Base-by-base conservation (phyloP, 2,329 filamentous ascomycete species). In the Talaromyces islandicus region DNA sequence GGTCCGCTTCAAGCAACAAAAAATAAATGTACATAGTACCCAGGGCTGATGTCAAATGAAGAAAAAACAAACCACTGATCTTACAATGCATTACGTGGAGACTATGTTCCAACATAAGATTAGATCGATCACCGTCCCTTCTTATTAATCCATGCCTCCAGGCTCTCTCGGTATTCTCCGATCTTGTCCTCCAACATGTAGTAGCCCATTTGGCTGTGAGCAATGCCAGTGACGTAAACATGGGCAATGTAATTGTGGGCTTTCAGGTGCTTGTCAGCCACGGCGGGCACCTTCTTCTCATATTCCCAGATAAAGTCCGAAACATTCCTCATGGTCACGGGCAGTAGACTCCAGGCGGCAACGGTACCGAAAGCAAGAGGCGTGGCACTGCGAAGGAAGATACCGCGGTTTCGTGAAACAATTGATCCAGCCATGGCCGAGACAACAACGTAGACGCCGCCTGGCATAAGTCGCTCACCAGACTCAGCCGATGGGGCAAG, bases 401-500 rank as follows among this genome's bases (percentile, higher is more conserved):
- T 83, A 75, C 89, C 92, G 68, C 93, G 87, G 81, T 96, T 95
- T 64, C 93, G 87, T 59, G 90, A 86, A 59, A 97, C 81, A 73
- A 99, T 97, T 75, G 87, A 92, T 67, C 93, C 94, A 38, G 94
- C 91, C 92, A 99, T 97, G 69, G 91, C 88, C 48, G 92, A 88
- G 54, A 99, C 92, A 30, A 97, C 84, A 53, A 97, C 92, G 78
- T 97, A 97, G 67, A 97, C 86, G 62, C 87, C 82, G 27, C 93
- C 93, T 35, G 94, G 94, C 77, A 97, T 87, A 60, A 99, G 83
- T 72, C 87, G 87, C 81, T 99, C 94, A 73, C 90, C 90, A 62
- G 87, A 90, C 77, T 93, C 89, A 69, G 88, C 88, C 41, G 92
- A 82, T 30, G 94, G 94, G 21, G 92, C 94, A 43, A 99, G 84